Conservation (phyloP, 768 basidiomycete genomes). For the Hericium coralloides region DNA sequence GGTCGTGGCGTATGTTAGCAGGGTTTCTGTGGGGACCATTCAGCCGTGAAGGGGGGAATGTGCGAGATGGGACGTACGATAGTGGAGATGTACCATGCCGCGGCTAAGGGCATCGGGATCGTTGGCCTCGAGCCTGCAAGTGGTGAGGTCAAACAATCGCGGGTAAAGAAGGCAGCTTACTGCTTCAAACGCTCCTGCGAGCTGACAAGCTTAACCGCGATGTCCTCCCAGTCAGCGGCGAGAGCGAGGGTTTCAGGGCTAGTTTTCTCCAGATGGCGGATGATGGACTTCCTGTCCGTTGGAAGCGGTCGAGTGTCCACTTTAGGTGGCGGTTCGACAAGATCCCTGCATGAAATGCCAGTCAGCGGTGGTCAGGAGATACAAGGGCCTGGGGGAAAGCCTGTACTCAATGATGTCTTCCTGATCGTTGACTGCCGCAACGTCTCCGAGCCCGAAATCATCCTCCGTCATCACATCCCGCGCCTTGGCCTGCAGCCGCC, state of each 20-base stretch:
- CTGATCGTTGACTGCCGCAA: conserved; percentile 24
- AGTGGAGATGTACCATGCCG: conserved; percentile 77
- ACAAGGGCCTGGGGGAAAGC: neutral
- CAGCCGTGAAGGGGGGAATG: conserved; percentile 23
- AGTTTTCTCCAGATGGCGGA: conserved; percentile 65
- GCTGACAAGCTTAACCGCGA: conserved; percentile 42
- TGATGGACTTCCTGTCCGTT: conserved; percentile 47
- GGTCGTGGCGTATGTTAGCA: conserved; percentile 82
- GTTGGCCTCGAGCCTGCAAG: conserved; percentile 38
- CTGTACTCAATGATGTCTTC: conserved; percentile 8
- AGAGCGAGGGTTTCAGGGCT: conserved; percentile 74
- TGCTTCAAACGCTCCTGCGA: conserved; percentile 48
- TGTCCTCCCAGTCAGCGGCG: conserved; percentile 78
- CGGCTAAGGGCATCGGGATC: conserved; percentile 45
- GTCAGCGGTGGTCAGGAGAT: neutral
- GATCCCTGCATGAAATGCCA: conserved; percentile 21
- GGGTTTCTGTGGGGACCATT: conserved; percentile 48
- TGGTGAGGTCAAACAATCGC: neutral
- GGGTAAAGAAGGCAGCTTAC: conserved; percentile 14
- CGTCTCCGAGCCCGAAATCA: conserved; percentile 78
- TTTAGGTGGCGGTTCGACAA: conserved; percentile 27
- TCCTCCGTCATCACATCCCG: conserved; percentile 63
- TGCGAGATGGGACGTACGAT: conserved; percentile 60
- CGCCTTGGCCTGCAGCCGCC: conserved; percentile 65
- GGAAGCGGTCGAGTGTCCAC: conserved; percentile 30